Base-by-base conservation (phyloP, 2,329 filamentous ascomycete species). In the Pseudopithomyces chartarum region DNA sequence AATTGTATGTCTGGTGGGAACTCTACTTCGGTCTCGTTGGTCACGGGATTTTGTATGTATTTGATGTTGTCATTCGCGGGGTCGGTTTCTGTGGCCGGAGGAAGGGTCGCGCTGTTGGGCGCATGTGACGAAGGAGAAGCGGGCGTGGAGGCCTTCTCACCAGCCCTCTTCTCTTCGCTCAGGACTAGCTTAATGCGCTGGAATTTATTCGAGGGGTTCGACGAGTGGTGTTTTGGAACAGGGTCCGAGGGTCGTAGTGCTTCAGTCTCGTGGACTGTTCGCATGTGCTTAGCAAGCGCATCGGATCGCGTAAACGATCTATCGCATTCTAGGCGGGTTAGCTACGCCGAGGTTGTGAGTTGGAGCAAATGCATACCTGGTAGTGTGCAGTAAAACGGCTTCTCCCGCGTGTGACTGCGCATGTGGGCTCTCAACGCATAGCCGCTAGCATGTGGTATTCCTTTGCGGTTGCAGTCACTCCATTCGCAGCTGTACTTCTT, bases 401-500 rank as follows among this genome's bases (percentile, higher is more conserved):
- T 99, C 82, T 99, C 95, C 71, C 95, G 86, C 1, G 95, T 99
- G 75, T 99, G 95, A 73, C 93, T 97, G 66, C 95, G 85, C 93
- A 99, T 97, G 73, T 99, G 95, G 10, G 95, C 95, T 75, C 96
- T 93, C 62, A 99, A 80, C 4, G 95, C 95, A 78, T 99, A 99
- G 2, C 92, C 95, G 69, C 92, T 97, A 1, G 94, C 94, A 78
- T 99, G 95, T 17, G 91, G 88, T 77, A 95, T 87, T 57, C 92
- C 92, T 79, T 97, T 98, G 59, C 93, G 82, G 52, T 83, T 84
- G 75, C 95, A 99, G 64, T 94, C 94, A 57, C 85, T 87, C 95
- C 95, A 99, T 78, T 98, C 94, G 78, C 95, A 99, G n/a, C 91
- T 92, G 75, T 98, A 98, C 76, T 95, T 97, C 79, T 96, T 97